These are phyloP conservation scores for Pichia sp. DNA, from an alignment of 1,139 yeast genomes.

Conservation along the genomic window DNA sequence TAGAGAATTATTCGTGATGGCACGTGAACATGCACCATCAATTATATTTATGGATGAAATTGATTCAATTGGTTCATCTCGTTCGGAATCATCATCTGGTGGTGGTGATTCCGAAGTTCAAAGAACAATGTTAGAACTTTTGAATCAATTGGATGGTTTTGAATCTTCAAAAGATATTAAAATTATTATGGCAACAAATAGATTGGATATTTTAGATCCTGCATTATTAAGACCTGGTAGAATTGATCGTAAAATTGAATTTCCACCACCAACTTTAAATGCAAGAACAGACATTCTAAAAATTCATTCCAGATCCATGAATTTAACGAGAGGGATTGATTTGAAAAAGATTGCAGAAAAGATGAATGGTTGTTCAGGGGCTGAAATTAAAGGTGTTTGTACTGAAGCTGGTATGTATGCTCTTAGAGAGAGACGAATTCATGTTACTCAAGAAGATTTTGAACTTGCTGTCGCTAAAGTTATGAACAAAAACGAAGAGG, in stretches of 20 bases:
- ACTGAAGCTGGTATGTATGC: slow-evolving; percentile 99
- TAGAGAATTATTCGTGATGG: slow-evolving; percentile 95
- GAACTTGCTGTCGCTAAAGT: slow-evolving; percentile 98
- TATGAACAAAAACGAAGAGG: slow-evolving; percentile 92
- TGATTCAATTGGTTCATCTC: slow-evolving; percentile 92
- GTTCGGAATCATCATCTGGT: slow-evolving; percentile 83
- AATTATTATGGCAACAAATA: slow-evolving; percentile 96
- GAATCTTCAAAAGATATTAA: slow-evolving; percentile 94
- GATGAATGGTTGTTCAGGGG: slow-evolving; percentile 98
- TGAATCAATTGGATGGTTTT: slow-evolving; percentile 95
- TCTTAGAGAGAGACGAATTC: slow-evolving; percentile 92
- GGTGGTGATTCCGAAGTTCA: slow-evolving; percentile 98
- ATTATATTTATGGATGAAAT: slow-evolving; percentile 98
- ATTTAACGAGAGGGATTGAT: slow-evolving; percentile 92
- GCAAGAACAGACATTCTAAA: slow-evolving; percentile 93
- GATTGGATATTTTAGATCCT: slow-evolving; percentile 93
- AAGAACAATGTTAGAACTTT: slow-evolving; percentile 94
- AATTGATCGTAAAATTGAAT: slow-evolving; percentile 95
- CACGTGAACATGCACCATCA: slow-evolving; percentile 96
- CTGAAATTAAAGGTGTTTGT: slow-evolving; percentile 98
- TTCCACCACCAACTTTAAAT: slow-evolving; percentile 95
- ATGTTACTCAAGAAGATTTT: slow-evolving; percentile 96
- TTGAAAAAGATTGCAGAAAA: slow-evolving; percentile 91
- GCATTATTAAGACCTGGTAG: slow-evolving; percentile 96
- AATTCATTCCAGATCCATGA: slow-evolving; percentile 95